These are phyloP conservation scores for Knoxia roxburghii DNA, from an alignment of 257 asterid species.

Conservation along the genomic window DNA sequence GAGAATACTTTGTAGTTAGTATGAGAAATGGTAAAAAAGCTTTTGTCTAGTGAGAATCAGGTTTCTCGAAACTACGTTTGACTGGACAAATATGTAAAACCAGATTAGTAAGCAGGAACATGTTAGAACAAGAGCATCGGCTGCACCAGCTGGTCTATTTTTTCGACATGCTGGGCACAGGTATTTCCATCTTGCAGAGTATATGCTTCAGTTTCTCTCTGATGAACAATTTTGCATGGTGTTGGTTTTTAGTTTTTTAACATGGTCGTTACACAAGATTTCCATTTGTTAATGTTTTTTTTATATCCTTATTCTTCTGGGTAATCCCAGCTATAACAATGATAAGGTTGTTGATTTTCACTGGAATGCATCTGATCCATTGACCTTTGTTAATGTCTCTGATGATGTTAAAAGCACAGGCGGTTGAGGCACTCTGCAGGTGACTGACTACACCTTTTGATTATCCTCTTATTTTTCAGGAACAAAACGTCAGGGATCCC, in stretches of 20 bases:
- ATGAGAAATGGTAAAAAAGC: not conserved
- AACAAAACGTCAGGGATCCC: too few relatives aligned
- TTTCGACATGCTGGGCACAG: slow-evolving; percentile 96
- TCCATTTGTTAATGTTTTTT: not conserved
- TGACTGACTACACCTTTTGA: not conserved
- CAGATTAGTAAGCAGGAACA: slow-evolving; percentile 52
- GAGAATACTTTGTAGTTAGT: not conserved
- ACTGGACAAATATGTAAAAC: slow-evolving; percentile 6
- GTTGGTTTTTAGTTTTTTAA: not conserved
- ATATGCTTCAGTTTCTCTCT: not conserved
- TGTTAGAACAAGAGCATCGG: slow-evolving; percentile 31
- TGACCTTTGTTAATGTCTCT: slow-evolving; percentile 94
- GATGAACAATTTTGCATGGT: not conserved
- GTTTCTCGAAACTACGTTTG: not conserved
- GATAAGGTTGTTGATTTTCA: slow-evolving; percentile 98
- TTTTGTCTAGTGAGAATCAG: not conserved
- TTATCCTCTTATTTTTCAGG: too few relatives aligned
- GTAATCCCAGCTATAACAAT: slow-evolving; percentile 38
- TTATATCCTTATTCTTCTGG: not conserved
- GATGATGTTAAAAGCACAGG: slow-evolving; percentile 51
- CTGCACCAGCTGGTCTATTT: slow-evolving; percentile 64
- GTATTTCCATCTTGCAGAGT: slow-evolving; percentile 22
- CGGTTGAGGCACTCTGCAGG: slow-evolving; percentile 56
- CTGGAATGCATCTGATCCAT: slow-evolving; percentile 91
- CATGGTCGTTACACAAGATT: not conserved